Evolutionary conservation across 2,329 filamentous ascomycete species (phyloP).

Genomic region (Arthroderma uncinatum): DNA sequence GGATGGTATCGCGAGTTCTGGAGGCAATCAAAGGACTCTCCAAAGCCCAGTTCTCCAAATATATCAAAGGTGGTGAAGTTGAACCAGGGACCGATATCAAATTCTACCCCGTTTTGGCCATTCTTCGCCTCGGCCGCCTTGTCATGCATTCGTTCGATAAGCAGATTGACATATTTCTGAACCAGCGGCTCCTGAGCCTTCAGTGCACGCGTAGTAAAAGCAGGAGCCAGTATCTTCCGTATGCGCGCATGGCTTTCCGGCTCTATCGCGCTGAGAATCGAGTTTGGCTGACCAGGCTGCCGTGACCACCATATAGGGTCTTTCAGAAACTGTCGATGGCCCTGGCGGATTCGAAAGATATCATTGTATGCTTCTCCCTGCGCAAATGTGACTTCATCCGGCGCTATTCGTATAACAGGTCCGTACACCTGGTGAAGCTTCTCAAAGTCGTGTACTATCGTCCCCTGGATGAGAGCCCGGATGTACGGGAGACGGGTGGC

Average conservation of each 20-base stretch:
- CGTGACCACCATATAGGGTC: slow-evolving; percentile 1
- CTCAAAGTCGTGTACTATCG: slow-evolving; percentile 17
- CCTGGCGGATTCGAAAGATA: slow-evolving; percentile 19
- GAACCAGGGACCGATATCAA: slow-evolving; percentile 24
- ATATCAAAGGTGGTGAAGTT: slow-evolving; percentile 27
- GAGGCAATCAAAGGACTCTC: slow-evolving; percentile 24
- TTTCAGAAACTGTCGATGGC: slow-evolving; percentile 7
- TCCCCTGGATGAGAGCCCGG: slow-evolving; percentile 13
- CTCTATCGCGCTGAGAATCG: slow-evolving; percentile 5
- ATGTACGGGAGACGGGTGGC: slow-evolving; percentile 15
- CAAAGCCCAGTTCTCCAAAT: slow-evolving; percentile 25
- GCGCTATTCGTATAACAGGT: slow-evolving; percentile 22
- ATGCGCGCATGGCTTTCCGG: slow-evolving; percentile 7
- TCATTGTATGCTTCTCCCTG: slow-evolving; percentile 21
- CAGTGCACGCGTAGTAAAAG: slow-evolving; percentile 33
- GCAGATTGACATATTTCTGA: slow-evolving; percentile 22
- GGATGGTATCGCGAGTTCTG: slow-evolving; percentile 19
- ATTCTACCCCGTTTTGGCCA: not conserved
- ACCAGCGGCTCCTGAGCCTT: slow-evolving; percentile 28
- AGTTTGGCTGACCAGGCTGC: not conserved
- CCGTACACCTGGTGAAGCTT: slow-evolving; percentile 22
- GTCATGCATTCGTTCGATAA: slow-evolving; percentile 22
- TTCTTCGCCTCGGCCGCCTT: not conserved
- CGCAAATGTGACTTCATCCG: slow-evolving; percentile 21
- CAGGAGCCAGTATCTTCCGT: slow-evolving; percentile 25